Conservation (phyloP, 192 early-diverging fungal species). For the Backusella luteola region DNA sequence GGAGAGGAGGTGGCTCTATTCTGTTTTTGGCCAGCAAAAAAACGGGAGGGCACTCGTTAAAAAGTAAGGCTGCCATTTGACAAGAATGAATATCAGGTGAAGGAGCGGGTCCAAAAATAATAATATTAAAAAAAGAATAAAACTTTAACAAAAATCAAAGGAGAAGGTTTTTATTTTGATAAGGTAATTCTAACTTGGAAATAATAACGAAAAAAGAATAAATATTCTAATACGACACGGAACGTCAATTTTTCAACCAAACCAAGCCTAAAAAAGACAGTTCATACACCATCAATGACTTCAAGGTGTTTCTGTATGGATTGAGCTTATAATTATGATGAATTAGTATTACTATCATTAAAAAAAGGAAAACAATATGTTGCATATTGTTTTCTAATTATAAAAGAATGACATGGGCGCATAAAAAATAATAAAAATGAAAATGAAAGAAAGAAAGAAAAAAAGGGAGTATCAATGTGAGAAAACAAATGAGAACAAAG, state of each 20-base stretch:
- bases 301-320: background rate
- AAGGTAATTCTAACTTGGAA: background rate
- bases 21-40: background rate
- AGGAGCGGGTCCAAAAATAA: background rate
- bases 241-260: conserved; percentile 10
- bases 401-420: background rate
- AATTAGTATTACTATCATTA: conserved; percentile 1
- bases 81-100: conserved; percentile 4
- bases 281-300: no score
- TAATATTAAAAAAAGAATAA: background rate
- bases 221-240: background rate
- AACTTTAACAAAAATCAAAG: background rate
- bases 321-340: background rate
- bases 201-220: background rate
- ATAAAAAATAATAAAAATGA: background rate
- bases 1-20: background rate
- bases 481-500: background rate
- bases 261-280: background rate
- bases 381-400: conserved; percentile 1
- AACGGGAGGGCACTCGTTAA: background rate
- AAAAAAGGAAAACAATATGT: background rate
- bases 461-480: background rate
- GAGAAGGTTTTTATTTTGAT: background rate
- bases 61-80: conserved; percentile 1
- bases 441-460: background rate